Percentiles rank a stretch among this genome's conserved stretches.
These are phyloP conservation scores for Globisporangium spinosum DNA, from an alignment of 352 stramenopile genomes.

Conservation along the genomic window DNA sequence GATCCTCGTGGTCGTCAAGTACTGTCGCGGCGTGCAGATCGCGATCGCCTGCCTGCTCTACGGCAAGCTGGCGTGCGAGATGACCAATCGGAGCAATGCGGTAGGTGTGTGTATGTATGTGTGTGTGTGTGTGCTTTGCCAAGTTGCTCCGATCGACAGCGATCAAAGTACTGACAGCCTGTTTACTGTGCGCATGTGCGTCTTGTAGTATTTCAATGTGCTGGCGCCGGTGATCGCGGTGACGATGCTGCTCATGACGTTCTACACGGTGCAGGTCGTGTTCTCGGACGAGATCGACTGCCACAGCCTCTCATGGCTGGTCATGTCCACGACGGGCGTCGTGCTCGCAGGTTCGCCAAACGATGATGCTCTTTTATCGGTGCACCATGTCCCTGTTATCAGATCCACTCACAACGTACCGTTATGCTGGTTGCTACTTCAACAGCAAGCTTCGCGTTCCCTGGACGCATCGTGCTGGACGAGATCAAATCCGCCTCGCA, in stretches of 20 bases:
- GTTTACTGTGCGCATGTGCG: not conserved
- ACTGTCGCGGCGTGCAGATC: slow-evolving; percentile 65
- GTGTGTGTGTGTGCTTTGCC: not conserved
- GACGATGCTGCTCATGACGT: slow-evolving; percentile 53
- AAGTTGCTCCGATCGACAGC: too few relatives aligned
- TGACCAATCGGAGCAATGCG: slow-evolving; percentile 41
- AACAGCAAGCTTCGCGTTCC: slow-evolving; percentile 58
- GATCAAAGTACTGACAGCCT: not conserved
- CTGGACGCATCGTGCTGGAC: slow-evolving; percentile 51
- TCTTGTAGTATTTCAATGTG: slow-evolving; percentile 42
- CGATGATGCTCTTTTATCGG: not conserved
- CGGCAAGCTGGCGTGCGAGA: slow-evolving; percentile 59
- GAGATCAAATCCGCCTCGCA: slow-evolving; percentile 51
- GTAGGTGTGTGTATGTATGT: slow-evolving; percentile 9
- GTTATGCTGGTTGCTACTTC: not conserved
- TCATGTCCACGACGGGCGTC: slow-evolving; percentile 56
- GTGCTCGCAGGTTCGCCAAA: slow-evolving; percentile 49
- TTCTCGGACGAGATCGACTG: slow-evolving; percentile 57
- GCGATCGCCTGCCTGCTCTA: slow-evolving; percentile 68
- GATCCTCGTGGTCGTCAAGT: slow-evolving; percentile 66
- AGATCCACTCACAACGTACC: not conserved
- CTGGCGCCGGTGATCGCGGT: slow-evolving; percentile 45
- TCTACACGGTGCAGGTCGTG: slow-evolving; percentile 47
- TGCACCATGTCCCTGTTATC: not conserved
- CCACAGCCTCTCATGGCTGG: slow-evolving; percentile 62